Conservation (phyloP, 768 basidiomycete species). For the Lentinula boryana region DNA sequence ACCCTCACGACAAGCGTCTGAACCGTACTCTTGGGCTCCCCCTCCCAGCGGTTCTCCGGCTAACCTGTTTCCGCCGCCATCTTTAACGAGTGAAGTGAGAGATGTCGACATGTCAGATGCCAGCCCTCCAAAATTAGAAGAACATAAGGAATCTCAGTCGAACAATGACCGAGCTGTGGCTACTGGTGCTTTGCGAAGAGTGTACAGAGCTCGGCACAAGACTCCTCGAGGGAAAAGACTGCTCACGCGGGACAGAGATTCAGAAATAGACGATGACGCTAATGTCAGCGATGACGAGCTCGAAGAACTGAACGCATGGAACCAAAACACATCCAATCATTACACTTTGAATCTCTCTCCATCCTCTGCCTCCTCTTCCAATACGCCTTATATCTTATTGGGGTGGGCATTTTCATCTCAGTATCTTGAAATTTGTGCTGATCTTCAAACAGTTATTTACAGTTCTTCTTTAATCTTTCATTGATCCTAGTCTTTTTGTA, state of each 20-base stretch:
- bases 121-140: constrained; percentile 51
- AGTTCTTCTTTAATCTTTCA: constrained; percentile 90
- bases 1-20: constrained; percentile 34
- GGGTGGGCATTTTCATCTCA: constrained; percentile 50
- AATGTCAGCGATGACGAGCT: constrained; percentile 43
- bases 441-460: constrained; percentile 62
- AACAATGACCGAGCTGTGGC: constrained; percentile 49
- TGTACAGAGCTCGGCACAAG: constrained; percentile 57
- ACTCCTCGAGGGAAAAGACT: constrained; percentile 24
- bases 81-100: constrained; percentile 35
- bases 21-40: constrained; percentile 60
- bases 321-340: constrained; percentile 64
- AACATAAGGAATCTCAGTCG: constrained; percentile 24
- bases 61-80: constrained; percentile 49
- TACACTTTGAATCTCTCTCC: constrained; percentile 81
- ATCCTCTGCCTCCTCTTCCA: constrained; percentile 42
- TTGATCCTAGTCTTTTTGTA: constrained; percentile 78
- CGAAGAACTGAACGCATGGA: constrained; percentile 27
- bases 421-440: constrained; percentile 7
- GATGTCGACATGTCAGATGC: constrained; percentile 76
- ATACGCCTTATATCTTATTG: constrained; percentile 75
- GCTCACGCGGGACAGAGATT: constrained; percentile 19
- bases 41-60: constrained; percentile 53
- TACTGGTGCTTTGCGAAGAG: constrained; percentile 57
- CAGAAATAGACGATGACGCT: constrained; percentile 32